Base-by-base conservation (phyloP, 495 filamentous ascomycete genomes). In the Trichocladium antarcticum region DNA sequence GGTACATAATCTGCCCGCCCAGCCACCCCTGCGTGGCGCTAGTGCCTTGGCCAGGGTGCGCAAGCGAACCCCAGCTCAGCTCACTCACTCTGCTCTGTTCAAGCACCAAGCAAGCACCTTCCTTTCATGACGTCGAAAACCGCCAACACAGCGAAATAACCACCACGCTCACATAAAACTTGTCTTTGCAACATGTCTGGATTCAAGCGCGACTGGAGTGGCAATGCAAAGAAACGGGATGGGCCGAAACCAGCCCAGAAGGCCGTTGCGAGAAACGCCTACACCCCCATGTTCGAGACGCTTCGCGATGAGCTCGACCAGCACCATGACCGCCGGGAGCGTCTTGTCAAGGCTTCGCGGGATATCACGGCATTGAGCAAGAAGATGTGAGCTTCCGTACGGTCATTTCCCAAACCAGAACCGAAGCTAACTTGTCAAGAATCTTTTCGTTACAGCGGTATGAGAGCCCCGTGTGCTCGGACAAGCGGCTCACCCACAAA, bases 391-490 rank as follows among this genome's bases (percentile, higher is more conserved):
- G 70, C 45, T 24, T 50, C 31, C 36, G 4, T 22, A 5, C 14
- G 5, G 34, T 5, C 42, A 17, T 5, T 14, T 21, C 11, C 0
- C n/a, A 19, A 15, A 15, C 19, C 28, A 22, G 32, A 22, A 12
- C 19, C 17, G 15, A 29, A 16, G 20, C 47, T 50, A 14, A 48
- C 52, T 19, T 42, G 9, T 8, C 37, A 57, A 95, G 90, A 42
- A 96, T 97, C 49, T 97, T 98, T 68, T 79, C 89, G 3, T 70
- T 96, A 15, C 92, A 96, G 68, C 79, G 90, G 86, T 90, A 79
- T 39, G 56, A 22, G 15, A 39, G 29, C 37, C 34, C 49, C 19
- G n/a, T n/a, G 7, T 31, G 44, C 21, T 34, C 44, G 15, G 35
- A 6, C 27, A 28, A 8, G 24, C 15, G 15, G 1, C 1, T 22